These are phyloP conservation scores for Penicillium lagena DNA, from an alignment of 495 filamentous ascomycete genomes.

Conservation along the genomic window DNA sequence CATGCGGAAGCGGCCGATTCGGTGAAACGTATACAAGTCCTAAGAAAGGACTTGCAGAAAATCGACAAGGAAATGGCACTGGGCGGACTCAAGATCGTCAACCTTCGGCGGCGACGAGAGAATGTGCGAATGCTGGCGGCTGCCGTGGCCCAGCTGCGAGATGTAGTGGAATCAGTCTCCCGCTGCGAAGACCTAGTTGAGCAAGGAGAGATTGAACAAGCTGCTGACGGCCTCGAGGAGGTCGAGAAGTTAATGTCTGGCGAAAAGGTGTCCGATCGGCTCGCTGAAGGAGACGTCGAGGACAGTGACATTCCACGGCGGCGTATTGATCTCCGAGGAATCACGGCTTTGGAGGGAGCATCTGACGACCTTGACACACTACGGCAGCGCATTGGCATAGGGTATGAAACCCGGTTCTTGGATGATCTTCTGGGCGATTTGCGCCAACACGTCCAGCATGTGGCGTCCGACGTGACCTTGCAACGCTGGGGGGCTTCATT, in stretches of 20 bases:
- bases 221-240: constrained; percentile 66
- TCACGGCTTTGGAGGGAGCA: constrained; percentile 76
- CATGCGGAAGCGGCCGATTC: constrained; percentile 91
- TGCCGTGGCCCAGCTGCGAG: constrained; percentile 74
- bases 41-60: constrained; percentile 70
- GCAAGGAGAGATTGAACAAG: constrained; percentile 69
- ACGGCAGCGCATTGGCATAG: constrained; percentile 74
- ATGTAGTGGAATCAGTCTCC: constrained; percentile 68
- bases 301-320: constrained; percentile 15
- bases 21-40: constrained; percentile 73
- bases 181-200: constrained; percentile 78
- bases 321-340: constrained; percentile 63
- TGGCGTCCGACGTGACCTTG: constrained; percentile 66
- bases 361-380: constrained; percentile 68
- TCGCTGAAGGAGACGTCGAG: constrained; percentile 11
- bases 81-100: constrained; percentile 78
- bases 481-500: constrained; percentile 66
- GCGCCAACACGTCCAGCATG: constrained; percentile 70
- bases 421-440: constrained; percentile 73
- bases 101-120: constrained; percentile 71
- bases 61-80: constrained; percentile 86
- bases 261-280: constrained; percentile 31
- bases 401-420: constrained; percentile 77
- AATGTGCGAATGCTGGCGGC: constrained; percentile 79
- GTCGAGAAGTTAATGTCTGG: constrained; percentile 77